Percentiles rank a stretch among this genome's conserved stretches.
Evolutionary conservation across 2,329 filamentous ascomycete genomes (phyloP).

Genomic region (Claviceps lovelessii): DNA sequence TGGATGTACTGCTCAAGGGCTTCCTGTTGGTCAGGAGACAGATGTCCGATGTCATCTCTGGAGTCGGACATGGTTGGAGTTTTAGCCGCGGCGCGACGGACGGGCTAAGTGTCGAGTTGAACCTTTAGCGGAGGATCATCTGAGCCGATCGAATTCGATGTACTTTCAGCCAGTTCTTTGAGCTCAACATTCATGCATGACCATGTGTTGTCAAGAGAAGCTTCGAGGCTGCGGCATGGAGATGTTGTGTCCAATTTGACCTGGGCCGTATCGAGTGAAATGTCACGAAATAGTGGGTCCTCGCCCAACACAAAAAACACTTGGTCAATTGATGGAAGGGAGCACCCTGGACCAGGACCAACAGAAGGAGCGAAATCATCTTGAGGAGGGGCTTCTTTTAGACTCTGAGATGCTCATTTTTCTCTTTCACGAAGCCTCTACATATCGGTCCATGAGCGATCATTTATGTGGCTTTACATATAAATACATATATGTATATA

Average conservation of each 20-base stretch:
- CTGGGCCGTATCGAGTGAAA: neutral
- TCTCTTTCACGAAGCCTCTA: neutral
- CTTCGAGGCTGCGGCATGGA: neutral
- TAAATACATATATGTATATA: too few relatives aligned
- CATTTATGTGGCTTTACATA: neutral
- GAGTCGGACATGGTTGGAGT: conserved; percentile 18
- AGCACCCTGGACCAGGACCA: neutral
- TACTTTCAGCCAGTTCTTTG: neutral
- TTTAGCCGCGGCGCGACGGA: neutral
- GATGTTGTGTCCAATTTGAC: neutral
- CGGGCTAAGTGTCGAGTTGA: neutral
- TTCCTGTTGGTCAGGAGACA: conserved; percentile 65
- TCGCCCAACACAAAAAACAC: neutral
- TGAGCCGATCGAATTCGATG: neutral
- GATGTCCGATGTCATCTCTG: conserved; percentile 44
- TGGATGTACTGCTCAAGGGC: conserved; percentile 78
- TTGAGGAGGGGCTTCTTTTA: too few relatives aligned
- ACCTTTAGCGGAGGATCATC: neutral
- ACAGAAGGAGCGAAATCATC: neutral
- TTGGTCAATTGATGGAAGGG: neutral
- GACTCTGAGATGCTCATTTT: too few relatives aligned
- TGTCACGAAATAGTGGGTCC: conserved; percentile 1
- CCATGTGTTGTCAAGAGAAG: neutral
- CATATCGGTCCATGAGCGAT: neutral
- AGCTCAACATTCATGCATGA: neutral